These are phyloP conservation scores for Aspergillus japonicus DNA, from an alignment of 2,329 filamentous ascomycete species.

Conservation along the genomic window DNA sequence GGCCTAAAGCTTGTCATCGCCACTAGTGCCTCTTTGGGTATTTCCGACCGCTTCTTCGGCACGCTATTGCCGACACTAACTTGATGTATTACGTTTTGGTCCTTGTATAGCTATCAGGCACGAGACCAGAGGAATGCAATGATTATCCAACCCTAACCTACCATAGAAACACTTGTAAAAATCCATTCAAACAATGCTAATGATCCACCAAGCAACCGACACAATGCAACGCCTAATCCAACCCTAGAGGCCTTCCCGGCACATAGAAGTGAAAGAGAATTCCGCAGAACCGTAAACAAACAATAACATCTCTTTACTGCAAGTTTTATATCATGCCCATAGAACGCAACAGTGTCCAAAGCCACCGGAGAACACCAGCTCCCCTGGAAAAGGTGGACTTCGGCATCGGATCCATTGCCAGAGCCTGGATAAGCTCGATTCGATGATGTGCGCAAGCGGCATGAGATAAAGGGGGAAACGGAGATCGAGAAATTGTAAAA, in stretches of 20 bases:
- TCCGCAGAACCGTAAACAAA: not conserved
- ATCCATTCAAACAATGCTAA: not conserved
- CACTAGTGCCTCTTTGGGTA: constrained; percentile 11
- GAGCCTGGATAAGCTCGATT: too few species aligned
- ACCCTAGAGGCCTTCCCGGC: not conserved
- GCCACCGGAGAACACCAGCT: not conserved
- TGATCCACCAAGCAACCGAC: not conserved
- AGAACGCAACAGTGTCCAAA: not conserved
- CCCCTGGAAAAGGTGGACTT: not conserved
- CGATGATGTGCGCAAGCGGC: not conserved
- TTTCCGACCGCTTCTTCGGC: constrained; percentile 1
- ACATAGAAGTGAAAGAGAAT: constrained; percentile 1
- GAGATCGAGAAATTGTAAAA: not conserved
- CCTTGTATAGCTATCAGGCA: not conserved
- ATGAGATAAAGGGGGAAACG: not conserved
- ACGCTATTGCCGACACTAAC: not conserved
- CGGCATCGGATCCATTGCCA: not conserved
- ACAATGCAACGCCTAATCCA: constrained; percentile 1
- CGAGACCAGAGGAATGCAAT: not conserved
- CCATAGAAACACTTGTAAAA: not conserved
- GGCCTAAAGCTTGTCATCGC: constrained; percentile 8
- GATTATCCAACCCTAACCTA: not conserved
- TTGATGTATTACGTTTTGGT: not conserved
- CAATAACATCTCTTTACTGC: not conserved
- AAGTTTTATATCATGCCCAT: not conserved